These are phyloP conservation scores for Arabidopsis thaliana DNA, from an alignment of 345 rosid genomes.

Conservation along the genomic window DNA sequence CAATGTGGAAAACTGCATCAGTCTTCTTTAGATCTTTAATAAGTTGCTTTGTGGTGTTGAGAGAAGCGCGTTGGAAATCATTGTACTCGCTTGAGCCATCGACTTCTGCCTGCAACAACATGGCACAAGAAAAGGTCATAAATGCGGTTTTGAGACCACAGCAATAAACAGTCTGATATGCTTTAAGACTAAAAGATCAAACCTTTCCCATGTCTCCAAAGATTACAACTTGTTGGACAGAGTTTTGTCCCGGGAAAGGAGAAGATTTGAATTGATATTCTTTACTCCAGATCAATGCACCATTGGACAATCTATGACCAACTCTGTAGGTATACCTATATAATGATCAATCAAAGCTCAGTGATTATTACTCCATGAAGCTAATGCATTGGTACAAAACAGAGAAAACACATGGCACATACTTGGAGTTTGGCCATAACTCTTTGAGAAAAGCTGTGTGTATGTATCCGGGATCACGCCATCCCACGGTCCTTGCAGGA, in stretches of 20 bases:
- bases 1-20: constrained; percentile 71
- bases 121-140: neutral
- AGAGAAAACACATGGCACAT: constrained; percentile 30
- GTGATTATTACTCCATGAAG: neutral
- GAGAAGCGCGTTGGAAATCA: constrained; percentile 57
- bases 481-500: constrained; percentile 76
- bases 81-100: constrained; percentile 71
- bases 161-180: constrained; percentile 41
- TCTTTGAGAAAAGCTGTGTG: constrained; percentile 76
- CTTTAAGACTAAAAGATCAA: constrained; percentile 30
- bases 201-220: constrained; percentile 96
- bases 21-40: constrained; percentile 57
- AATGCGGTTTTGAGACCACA: constrained; percentile 16
- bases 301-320: constrained; percentile 61
- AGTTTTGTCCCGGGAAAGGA: constrained; percentile 75
- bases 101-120: constrained; percentile 57
- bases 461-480: constrained; percentile 85
- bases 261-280: constrained; percentile 67
- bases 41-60: constrained; percentile 70
- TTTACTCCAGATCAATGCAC: constrained; percentile 63
- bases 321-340: constrained; percentile 67
- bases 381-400: neutral
- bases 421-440: constrained; percentile 67
- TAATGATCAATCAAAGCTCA: constrained; percentile 10
- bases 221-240: constrained; percentile 67